Evolutionary conservation across 1,139 yeast genomes (phyloP).

Genomic region (Sugiyamaella castrensis): DNA sequence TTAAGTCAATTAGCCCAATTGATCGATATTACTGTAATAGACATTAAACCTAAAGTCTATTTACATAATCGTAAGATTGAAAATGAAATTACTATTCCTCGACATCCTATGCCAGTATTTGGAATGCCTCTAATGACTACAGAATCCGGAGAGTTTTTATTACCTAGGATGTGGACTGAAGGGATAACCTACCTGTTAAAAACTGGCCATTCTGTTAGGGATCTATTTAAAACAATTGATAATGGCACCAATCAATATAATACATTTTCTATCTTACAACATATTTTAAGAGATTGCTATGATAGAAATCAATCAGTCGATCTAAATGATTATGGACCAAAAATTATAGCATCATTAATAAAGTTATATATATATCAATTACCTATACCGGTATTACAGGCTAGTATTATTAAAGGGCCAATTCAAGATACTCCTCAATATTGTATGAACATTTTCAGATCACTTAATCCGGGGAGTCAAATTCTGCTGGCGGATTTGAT

Average conservation of each 20-base stretch:
- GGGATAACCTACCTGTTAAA: slow-evolving; percentile 27
- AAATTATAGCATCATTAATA: slow-evolving; percentile 37
- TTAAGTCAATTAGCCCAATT: slow-evolving; percentile 60
- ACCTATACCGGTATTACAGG: slow-evolving; percentile 38
- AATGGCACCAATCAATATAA: slow-evolving; percentile 15
- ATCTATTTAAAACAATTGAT: slow-evolving; percentile 30
- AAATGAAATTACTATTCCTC: slow-evolving; percentile 35
- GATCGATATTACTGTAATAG: slow-evolving; percentile 70
- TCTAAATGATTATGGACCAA: slow-evolving; percentile 40
- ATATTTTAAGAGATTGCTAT: slow-evolving; percentile 37
- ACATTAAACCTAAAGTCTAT: slow-evolving; percentile 75
- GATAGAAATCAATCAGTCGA: slow-evolving; percentile 41
- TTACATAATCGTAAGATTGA: slow-evolving; percentile 45
- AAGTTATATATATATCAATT: slow-evolving; percentile 38
- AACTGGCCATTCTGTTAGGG: slow-evolving; percentile 21
- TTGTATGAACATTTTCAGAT: slow-evolving; percentile 21
- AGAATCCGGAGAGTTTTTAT: slow-evolving; percentile 19
- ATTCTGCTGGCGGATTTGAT: slow-evolving; percentile 26
- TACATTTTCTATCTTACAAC: slow-evolving; percentile 24
- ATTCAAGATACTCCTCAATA: slow-evolving; percentile 32
- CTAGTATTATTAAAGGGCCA: slow-evolving; percentile 28
- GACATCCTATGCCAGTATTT: slow-evolving; percentile 37
- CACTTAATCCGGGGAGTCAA: slow-evolving; percentile 23
- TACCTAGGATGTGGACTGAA: slow-evolving; percentile 35
- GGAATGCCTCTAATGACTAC: slow-evolving; percentile 29